Base-by-base conservation (phyloP, 2,329 filamentous ascomycete genomes). In the Xylariaceae sp. region DNA sequence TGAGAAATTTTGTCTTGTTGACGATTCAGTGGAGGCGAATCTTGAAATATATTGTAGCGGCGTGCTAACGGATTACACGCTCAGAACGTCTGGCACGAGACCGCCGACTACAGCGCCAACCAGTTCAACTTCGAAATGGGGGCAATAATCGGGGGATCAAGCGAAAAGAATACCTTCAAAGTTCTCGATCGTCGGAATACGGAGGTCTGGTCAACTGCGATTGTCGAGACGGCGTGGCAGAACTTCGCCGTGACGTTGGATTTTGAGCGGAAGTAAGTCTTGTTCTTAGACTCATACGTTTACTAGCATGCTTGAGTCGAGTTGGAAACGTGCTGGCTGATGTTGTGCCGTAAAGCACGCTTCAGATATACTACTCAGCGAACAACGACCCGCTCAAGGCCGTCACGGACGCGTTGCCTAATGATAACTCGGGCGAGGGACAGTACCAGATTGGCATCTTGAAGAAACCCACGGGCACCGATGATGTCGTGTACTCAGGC, bases 191-290 rank as follows among this genome's bases (percentile, higher is more conserved):
- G 73, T 1, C 57, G 69, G 50, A 72, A 70, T 64, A 65, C 63
- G 43, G 62, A 71, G 62, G 63, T 75, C 37, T 75, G 71, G 70
- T 70, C 68, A 22, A 72, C 70, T 12, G 65, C 70, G 5, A 67
- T 81, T 42, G 73, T 76, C 39, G 61, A 67, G 26, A 70, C 66
- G 32, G 71, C 72, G 16, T 84, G 80, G 80, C 80, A 85, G 65
- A 84, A 84, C 68, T 84, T 84, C 71, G 81, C 79, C 18, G 61
- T 83, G 36, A 78, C 74, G 9, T 67, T 83, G 16, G 76, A 84
- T 63, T 84, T 79, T 59, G 65, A 65, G 39, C 72, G 76, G 60
- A 83, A 83, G 79, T 81, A 67, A 56, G 75, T 63, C 51, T 22
- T 7, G 49, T 18, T 13, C n/a, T n/a, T n/a, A n/a, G n/a, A n/a